Conservation (phyloP, 192 early-diverging fungal genomes). For the Mortierella hygrophila region DNA sequence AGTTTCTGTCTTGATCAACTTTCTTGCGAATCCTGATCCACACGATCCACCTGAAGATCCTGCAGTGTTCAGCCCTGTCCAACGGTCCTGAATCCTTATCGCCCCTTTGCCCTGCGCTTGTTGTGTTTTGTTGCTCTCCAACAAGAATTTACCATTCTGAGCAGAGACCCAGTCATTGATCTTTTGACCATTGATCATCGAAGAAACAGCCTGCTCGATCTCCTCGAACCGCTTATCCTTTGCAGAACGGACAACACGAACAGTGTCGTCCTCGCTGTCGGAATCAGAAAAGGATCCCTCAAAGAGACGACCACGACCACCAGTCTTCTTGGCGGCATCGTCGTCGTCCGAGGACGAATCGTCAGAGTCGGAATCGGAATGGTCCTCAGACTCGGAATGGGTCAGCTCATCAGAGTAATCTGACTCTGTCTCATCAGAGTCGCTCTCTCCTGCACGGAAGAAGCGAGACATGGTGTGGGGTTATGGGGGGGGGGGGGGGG, state of each 20-base stretch:
- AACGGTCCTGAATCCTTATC: neutral
- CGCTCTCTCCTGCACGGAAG: slow-evolving; percentile 78
- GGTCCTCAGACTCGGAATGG: slow-evolving; percentile 58
- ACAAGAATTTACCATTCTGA: slow-evolving; percentile 69
- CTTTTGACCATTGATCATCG: slow-evolving; percentile 80
- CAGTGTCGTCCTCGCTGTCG: slow-evolving; percentile 76
- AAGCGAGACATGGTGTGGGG: slow-evolving; percentile 80
- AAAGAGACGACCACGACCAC: slow-evolving; percentile 34
- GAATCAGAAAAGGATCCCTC: slow-evolving; percentile 61
- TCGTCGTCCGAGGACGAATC: slow-evolving; percentile 55
- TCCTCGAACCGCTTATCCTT: slow-evolving; percentile 93
- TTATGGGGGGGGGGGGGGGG: neutral
- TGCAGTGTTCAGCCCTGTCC: no score
- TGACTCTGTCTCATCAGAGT: slow-evolving; percentile 52
- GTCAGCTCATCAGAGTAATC: slow-evolving; percentile 65
- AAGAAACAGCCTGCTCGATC: slow-evolving; percentile 72
- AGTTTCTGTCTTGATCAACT: no score
- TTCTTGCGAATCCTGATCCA: no score
- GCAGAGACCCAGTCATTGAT: slow-evolving; percentile 91
- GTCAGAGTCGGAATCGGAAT: slow-evolving; percentile 52
- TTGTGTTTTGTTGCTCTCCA: neutral
- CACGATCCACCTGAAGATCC: no score
- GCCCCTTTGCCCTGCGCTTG: neutral
- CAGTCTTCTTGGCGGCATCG: slow-evolving; percentile 62
- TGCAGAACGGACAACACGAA: slow-evolving; percentile 80